Evolutionary conservation across 2,329 filamentous ascomycete genomes (phyloP).

Genomic region (Aureobasidium lini): DNA sequence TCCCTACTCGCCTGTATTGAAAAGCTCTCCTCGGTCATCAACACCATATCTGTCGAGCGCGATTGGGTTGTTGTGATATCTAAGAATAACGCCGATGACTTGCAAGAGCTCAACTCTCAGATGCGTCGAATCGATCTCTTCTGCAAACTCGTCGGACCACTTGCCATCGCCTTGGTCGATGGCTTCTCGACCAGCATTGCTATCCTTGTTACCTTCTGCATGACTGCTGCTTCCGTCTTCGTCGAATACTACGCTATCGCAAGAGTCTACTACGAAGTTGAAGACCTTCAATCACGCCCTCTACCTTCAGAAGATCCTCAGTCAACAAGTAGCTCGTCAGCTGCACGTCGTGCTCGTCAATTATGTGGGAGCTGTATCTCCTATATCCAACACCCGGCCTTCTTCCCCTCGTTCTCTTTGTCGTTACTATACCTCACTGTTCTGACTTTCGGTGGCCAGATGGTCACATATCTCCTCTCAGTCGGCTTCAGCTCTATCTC

Average conservation of each 20-base stretch:
- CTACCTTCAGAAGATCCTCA: background rate
- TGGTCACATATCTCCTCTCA: slow-evolving; percentile 56
- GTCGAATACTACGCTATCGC: slow-evolving; percentile 50
- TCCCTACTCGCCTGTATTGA: slow-evolving; percentile 58
- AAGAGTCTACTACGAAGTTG: slow-evolving; percentile 25
- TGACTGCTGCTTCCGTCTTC: slow-evolving; percentile 42
- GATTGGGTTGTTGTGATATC: slow-evolving; percentile 59
- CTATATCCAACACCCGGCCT: slow-evolving; percentile 49
- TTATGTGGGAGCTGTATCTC: slow-evolving; percentile 20
- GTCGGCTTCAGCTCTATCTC: slow-evolving; percentile 45
- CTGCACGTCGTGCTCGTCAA: slow-evolving; percentile 24
- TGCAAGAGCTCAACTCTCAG: slow-evolving; percentile 44
- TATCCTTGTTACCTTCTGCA: slow-evolving; percentile 42
- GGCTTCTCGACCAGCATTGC: slow-evolving; percentile 41
- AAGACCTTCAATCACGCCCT: slow-evolving; percentile 1
- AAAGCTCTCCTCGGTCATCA: slow-evolving; percentile 58
- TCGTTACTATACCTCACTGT: slow-evolving; percentile 57
- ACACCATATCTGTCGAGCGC: slow-evolving; percentile 60
- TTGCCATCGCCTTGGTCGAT: slow-evolving; percentile 45
- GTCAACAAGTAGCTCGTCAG: background rate
- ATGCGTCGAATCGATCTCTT: slow-evolving; percentile 54
- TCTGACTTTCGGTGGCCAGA: slow-evolving; percentile 52
- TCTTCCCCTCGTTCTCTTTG: slow-evolving; percentile 54
- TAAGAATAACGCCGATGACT: slow-evolving; percentile 28
- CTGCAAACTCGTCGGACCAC: slow-evolving; percentile 50